A percentile compares a stretch with the other conserved stretches of the same genome.
Evolutionary conservation across 306 rosid genomes (phyloP).

Genomic region (Glycine tomentella): DNA sequence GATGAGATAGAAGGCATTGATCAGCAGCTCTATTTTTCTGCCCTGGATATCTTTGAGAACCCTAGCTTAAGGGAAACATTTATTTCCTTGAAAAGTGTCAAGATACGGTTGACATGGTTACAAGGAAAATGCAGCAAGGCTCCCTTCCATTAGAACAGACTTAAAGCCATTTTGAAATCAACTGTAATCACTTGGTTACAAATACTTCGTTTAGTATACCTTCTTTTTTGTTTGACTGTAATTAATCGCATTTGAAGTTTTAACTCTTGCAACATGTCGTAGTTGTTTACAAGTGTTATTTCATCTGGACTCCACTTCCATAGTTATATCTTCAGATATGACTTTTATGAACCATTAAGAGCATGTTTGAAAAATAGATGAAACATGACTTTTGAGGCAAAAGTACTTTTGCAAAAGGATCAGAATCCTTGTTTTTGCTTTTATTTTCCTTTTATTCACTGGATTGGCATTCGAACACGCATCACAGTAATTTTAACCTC

Average conservation of each 20-base stretch:
- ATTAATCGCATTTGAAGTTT: constrained; percentile 28
- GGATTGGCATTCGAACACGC: no score
- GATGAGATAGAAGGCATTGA: constrained; percentile 75
- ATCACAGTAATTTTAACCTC: no score
- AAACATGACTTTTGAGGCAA: no score
- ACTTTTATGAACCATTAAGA: neutral
- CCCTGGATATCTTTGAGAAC: constrained; percentile 77
- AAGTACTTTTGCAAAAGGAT: no score
- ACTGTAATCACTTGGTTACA: constrained; percentile 27
- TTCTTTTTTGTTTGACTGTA: constrained; percentile 38
- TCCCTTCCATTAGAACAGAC: constrained; percentile 43
- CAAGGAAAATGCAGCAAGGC: constrained; percentile 67
- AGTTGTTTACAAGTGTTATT: constrained; percentile 12
- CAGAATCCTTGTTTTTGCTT: no score
- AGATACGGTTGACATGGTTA: constrained; percentile 69
- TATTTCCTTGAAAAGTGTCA: constrained; percentile 65
- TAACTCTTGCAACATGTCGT: neutral
- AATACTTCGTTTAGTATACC: constrained; percentile 18
- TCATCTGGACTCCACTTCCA: neutral
- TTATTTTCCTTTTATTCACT: no score
- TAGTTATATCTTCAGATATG: constrained; percentile 8
- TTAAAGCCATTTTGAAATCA: constrained; percentile 35
- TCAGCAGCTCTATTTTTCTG: constrained; percentile 67
- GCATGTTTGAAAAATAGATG: no score
- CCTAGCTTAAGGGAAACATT: constrained; percentile 78